Percentiles rank a stretch among this genome's conserved stretches.
Evolutionary conservation across 495 filamentous ascomycete genomes (phyloP).

Genomic region (Aspergillus indologenus): DNA sequence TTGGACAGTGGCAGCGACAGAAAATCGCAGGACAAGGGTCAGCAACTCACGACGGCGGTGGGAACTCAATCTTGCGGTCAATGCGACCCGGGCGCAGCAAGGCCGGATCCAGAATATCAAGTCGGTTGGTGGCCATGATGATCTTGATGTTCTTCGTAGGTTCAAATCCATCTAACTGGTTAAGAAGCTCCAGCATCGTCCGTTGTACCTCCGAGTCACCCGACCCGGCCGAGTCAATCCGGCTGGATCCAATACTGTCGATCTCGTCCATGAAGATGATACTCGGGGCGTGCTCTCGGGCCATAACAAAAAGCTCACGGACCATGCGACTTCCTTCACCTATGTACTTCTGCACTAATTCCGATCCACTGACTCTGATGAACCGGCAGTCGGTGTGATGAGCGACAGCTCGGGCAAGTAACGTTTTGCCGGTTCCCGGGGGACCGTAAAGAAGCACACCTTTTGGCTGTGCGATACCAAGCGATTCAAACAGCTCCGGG

Average conservation of each 20-base stretch:
- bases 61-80: slow-evolving; percentile 99
- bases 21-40: background rate
- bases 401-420: slow-evolving; percentile 91
- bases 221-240: slow-evolving; percentile 90
- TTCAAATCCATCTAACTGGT: slow-evolving; percentile 98
- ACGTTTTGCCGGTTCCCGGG: slow-evolving; percentile 94
- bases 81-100: slow-evolving; percentile 92
- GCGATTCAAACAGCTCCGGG: slow-evolving; percentile 96
- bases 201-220: slow-evolving; percentile 99
- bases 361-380: slow-evolving; percentile 93
- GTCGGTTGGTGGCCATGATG: slow-evolving; percentile 98
- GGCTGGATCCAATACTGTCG: slow-evolving; percentile 95
- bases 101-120: slow-evolving; percentile 95
- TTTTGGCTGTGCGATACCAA: slow-evolving; percentile 97
- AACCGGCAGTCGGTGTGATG: slow-evolving; percentile 99
- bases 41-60: slow-evolving; percentile 72
- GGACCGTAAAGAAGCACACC: slow-evolving; percentile 96
- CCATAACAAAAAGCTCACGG: slow-evolving; percentile 98
- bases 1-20: background rate
- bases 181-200: slow-evolving; percentile 98
- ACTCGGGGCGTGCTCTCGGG: slow-evolving; percentile 95
- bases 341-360: slow-evolving; percentile 98
- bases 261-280: slow-evolving; percentile 99
- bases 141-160: slow-evolving; percentile 99
- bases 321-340: slow-evolving; percentile 98